Evolutionary conservation across 1,139 yeast species (phyloP).

Genomic region (Saccharomyces hybrid): DNA sequence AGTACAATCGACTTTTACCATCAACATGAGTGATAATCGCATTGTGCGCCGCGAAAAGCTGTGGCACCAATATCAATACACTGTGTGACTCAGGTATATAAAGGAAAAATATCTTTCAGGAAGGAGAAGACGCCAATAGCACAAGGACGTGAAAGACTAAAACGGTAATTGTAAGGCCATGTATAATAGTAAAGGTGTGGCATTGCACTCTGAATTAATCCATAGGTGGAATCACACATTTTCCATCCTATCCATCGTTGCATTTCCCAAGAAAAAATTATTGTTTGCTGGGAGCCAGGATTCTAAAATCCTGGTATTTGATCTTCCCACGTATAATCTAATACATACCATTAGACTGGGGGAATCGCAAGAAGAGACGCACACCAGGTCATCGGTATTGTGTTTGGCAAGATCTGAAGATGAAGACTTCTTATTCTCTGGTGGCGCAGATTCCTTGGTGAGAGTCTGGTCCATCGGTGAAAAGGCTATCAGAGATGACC

Average conservation of each 20-base stretch:
- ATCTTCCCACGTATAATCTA: constrained; percentile 52
- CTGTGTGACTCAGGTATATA: not conserved
- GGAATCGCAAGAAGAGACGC: constrained; percentile 30
- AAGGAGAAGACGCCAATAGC: not conserved
- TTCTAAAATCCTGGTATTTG: constrained; percentile 69
- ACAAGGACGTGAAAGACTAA: not conserved
- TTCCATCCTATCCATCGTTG: constrained; percentile 68
- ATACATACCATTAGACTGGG: constrained; percentile 24
- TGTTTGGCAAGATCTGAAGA: constrained; percentile 54
- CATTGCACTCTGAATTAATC: constrained; percentile 31
- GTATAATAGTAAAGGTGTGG: not conserved
- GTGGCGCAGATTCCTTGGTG: constrained; percentile 84
- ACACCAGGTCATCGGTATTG: constrained; percentile 60
- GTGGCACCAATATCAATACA: not conserved
- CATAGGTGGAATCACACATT: constrained; percentile 74
- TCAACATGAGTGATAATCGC: not conserved
- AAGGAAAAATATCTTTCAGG: not conserved
- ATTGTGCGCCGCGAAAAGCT: constrained; percentile 1
- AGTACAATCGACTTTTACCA: not conserved
- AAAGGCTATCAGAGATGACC: constrained; percentile 12
- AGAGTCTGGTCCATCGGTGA: constrained; percentile 65
- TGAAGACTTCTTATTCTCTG: constrained; percentile 64
- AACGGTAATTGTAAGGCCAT: not conserved
- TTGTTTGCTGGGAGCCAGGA: constrained; percentile 92
- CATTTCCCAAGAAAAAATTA: constrained; percentile 50